Conservation (phyloP, 2,329 filamentous ascomycete genomes). For the Phialemoniopsis sp. region DNA sequence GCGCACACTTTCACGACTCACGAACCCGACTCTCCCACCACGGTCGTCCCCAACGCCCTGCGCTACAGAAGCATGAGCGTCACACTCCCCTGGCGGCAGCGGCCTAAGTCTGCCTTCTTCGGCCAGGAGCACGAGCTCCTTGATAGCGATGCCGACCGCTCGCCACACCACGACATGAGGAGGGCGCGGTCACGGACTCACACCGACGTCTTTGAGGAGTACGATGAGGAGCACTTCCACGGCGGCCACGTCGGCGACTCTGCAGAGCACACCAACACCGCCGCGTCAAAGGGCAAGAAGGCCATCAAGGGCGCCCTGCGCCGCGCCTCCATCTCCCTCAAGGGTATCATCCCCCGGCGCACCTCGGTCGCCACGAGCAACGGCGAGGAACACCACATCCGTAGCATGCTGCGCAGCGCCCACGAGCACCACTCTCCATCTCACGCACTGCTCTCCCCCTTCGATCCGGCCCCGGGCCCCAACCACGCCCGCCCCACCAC, state of each 20-base stretch:
- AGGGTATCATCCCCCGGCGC: slow-evolving; percentile 45
- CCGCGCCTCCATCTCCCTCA: slow-evolving; percentile 50
- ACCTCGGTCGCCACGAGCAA: slow-evolving; percentile 31
- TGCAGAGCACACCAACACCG: slow-evolving; percentile 24
- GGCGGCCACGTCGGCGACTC: slow-evolving; percentile 16
- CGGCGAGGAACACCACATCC: slow-evolving; percentile 13
- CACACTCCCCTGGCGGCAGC: slow-evolving; percentile 42
- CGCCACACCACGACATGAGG: slow-evolving; percentile 16
- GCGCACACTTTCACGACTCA: too few relatives aligned
- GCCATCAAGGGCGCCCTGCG: slow-evolving; percentile 47
- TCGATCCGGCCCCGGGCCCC: neutral
- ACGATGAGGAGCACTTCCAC: neutral
- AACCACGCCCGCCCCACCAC: slow-evolving; percentile 35
- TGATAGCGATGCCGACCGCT: slow-evolving; percentile 14
- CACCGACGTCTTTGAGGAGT: too few relatives aligned
- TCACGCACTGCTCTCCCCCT: neutral
- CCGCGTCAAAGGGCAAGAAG: slow-evolving; percentile 17
- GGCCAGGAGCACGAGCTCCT: slow-evolving; percentile 19
- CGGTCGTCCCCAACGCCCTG: slow-evolving; percentile 22
- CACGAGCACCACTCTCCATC: slow-evolving; percentile 21
- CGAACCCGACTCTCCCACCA: too few relatives aligned
- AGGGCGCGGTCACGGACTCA: neutral
- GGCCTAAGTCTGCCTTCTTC: slow-evolving; percentile 37
- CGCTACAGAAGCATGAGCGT: slow-evolving; percentile 45
- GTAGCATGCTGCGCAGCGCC: slow-evolving; percentile 12